These are phyloP conservation scores for Penicillium sp. DNA, from an alignment of 2,329 filamentous ascomycete genomes.

Conservation along the genomic window DNA sequence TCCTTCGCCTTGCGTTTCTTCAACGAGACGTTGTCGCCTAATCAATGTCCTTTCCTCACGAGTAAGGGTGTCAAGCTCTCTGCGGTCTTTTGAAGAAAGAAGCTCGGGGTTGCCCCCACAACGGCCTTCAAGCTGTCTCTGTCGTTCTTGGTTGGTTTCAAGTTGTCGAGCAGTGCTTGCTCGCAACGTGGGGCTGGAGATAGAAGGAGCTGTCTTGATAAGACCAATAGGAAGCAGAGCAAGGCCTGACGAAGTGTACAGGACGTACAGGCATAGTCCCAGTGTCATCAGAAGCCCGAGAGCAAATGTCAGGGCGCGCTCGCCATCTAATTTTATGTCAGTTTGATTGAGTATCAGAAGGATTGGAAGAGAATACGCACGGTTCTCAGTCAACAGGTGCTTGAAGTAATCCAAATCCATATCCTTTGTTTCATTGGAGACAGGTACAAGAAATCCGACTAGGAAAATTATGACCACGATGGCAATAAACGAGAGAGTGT, in stretches of 20 bases:
- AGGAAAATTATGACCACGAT: constrained; percentile 77
- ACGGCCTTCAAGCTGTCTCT: constrained; percentile 84
- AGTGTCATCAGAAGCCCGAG: constrained; percentile 84
- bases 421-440: constrained; percentile 64
- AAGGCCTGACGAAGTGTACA: constrained; percentile 87
- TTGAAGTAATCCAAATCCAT: constrained; percentile 90
- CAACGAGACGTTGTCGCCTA: constrained; percentile 80
- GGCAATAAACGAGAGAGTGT: constrained; percentile 79
- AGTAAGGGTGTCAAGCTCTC: constrained; percentile 81
- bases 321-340: constrained; percentile 59
- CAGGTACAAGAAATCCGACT: constrained; percentile 89
- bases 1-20: constrained; percentile 66
- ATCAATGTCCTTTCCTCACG: constrained; percentile 91
- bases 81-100: constrained; percentile 78
- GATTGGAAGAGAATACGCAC: constrained; percentile 42
- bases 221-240: constrained; percentile 85
- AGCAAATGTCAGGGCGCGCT: constrained; percentile 86
- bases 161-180: constrained; percentile 77
- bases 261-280: constrained; percentile 77
- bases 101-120: constrained; percentile 72
- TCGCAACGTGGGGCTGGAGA: constrained; percentile 76
- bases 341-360: background rate
- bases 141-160: constrained; percentile 83
- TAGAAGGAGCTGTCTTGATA: constrained; percentile 85
- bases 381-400: constrained; percentile 76